Evolutionary conservation across 1,284 basidiomycete genomes (phyloP), one percentile per base, ranked within the genome.

Genomic region (Gomphus bonarii): DNA sequence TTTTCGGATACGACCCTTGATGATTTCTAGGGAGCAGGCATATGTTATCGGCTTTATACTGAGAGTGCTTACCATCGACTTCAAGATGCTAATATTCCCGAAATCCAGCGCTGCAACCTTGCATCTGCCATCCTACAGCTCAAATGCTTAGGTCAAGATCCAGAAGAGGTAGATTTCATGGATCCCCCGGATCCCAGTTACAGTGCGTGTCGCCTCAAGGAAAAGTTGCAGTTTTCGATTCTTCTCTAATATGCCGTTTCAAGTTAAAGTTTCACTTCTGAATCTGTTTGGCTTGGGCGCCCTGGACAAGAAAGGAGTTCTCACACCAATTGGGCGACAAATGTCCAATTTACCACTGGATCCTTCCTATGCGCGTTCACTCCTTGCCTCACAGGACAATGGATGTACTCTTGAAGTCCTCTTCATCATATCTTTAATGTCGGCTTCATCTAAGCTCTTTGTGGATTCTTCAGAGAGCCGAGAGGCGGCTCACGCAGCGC

Each of bases 21-120:
- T 56, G 49, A 50, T 46, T 16, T 30, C 28, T 58, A 89, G 84
- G 84, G 89, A 11, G 74, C 77, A 33, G 94, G 94, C 18, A 76
- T 80, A 58, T 97, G 94, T 67, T 95, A 88, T 72, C 81, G 94
- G 31, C 72, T 97, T 10, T 97, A 94, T 70, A 91, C 94, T 0
- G 85, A 94, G 66, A 75, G 80, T 11, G 78, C 82, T 1, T 97
- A 87, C 70, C 73, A 78, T 49, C 69, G 72, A 12, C 80, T 97
- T 76, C 71, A 74, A 1, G 67, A 78, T 22, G 81, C 88, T 20
- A 76, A 85, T 25, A 82, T 88, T 62, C 94, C 94, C 1, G 94
- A 97, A 69, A 95, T 97, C 58, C 80, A 86, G 60, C 81, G 94
- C 22, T 89, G 85, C 64, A 89, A 88, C 66, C 74, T 97, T 48